phyloP scores from a whole-genome alignment of 805 yeast species.

The Scheffersomyces coipomensis region DNA sequence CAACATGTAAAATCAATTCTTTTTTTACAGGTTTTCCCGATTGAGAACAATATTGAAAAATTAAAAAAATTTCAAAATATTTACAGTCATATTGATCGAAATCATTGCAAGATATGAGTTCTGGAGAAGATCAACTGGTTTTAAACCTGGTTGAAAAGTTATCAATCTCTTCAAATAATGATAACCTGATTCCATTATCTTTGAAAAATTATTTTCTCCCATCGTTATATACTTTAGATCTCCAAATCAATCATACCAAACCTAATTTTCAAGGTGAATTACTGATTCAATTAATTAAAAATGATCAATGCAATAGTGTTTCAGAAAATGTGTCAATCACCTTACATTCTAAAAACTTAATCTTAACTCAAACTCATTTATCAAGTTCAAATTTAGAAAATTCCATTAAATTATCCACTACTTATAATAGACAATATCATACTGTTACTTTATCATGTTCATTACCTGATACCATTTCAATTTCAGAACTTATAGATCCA shows the following conservation, averaged over 20 bases:
- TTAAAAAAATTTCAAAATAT: too few relatives aligned
- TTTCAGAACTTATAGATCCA: not conserved
- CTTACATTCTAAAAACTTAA: conserved; percentile 41
- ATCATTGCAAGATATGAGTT: too few relatives aligned
- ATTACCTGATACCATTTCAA: not conserved
- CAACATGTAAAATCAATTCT: too few relatives aligned
- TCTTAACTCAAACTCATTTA: conserved; percentile 24
- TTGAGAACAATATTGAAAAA: too few relatives aligned
- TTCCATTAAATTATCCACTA: conserved; percentile 21
- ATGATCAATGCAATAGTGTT: conserved; percentile 15
- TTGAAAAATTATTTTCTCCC: conserved; percentile 27
- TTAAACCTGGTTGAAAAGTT: too few relatives aligned
- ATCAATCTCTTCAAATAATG: too few relatives aligned
- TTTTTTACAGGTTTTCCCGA: too few relatives aligned
- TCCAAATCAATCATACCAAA: conserved; percentile 42
- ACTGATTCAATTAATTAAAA: conserved; percentile 26
- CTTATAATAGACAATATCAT: conserved; percentile 41
- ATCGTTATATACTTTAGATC: conserved; percentile 31
- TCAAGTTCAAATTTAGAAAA: conserved; percentile 23
- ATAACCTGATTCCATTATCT: conserved; percentile 6
- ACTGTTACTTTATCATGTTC: conserved; percentile 26
- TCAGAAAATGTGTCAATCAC: too few relatives aligned
- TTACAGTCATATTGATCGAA: too few relatives aligned
- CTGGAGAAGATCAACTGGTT: too few relatives aligned
- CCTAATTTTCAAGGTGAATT: conserved; percentile 47